Percentiles rank a stretch among this genome's conserved stretches.
phyloP scores from a whole-genome alignment of 768 basidiomycete genomes.

The Suillus americanus region DNA sequence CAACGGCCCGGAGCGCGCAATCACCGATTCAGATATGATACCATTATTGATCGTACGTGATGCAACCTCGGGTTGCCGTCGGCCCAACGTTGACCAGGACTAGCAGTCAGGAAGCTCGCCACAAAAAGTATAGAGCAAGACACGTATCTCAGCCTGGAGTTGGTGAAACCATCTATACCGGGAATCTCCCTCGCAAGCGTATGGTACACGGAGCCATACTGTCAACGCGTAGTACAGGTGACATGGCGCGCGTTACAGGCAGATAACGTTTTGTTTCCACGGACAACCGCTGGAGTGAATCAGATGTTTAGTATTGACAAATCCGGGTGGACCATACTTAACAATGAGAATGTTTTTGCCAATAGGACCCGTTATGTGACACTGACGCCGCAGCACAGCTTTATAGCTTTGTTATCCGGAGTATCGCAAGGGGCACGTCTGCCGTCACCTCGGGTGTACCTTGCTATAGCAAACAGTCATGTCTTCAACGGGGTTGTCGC shows the following conservation, averaged over 20 bases:
- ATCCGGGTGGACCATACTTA: no score
- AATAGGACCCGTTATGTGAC: not conserved
- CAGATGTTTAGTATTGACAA: no score
- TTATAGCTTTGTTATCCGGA: no score
- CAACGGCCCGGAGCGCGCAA: slow-evolving; percentile 19
- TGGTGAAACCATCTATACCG: not conserved
- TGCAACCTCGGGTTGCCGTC: slow-evolving; percentile 3
- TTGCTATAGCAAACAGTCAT: no score
- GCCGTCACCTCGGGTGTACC: no score
- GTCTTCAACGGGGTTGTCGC: not conserved
- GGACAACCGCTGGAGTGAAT: no score
- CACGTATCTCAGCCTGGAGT: not conserved
- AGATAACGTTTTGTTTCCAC: not conserved
- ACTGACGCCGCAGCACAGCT: no score
- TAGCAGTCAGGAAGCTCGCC: no score
- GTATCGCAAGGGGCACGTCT: no score
- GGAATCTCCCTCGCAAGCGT: not conserved
- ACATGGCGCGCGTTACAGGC: not conserved
- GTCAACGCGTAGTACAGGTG: not conserved
- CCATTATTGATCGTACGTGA: slow-evolving; percentile 9
- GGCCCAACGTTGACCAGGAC: not conserved
- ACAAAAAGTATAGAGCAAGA: no score
- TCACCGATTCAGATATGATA: slow-evolving; percentile 20
- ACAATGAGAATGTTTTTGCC: not conserved
- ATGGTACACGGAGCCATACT: not conserved